A percentile compares a stretch with the other conserved stretches of the same genome.
phyloP scores from a whole-genome alignment of 2,329 filamentous ascomycete genomes.

The Nigrospora oryzae region DNA sequence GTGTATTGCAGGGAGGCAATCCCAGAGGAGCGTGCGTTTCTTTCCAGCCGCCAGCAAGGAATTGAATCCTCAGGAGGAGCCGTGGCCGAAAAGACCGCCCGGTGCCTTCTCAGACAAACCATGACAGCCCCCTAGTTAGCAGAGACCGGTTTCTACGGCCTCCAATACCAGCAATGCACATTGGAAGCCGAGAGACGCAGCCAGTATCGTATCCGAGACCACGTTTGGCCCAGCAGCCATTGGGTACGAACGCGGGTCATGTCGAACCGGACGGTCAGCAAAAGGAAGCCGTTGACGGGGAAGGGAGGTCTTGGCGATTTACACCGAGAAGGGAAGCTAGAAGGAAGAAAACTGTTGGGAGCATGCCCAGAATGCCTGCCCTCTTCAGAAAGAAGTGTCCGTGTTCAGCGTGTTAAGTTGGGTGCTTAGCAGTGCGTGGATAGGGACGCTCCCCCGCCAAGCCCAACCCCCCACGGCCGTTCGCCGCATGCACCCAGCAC shows the following conservation, averaged over 20 bases:
- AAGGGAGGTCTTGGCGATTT: conserved; percentile 29
- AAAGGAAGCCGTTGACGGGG: conserved; percentile 30
- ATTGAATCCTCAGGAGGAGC: neutral
- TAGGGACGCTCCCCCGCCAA: neutral
- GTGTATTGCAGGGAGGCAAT: neutral
- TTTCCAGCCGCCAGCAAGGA: neutral
- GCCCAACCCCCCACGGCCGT: neutral
- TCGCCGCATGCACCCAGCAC: too few relatives aligned
- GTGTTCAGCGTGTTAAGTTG: neutral
- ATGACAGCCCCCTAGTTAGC: neutral
- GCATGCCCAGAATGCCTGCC: neutral
- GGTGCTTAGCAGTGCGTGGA: neutral
- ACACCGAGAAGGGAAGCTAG: neutral
- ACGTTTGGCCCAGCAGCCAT: conserved; percentile 21
- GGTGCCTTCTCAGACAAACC: neutral
- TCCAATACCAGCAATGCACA: neutral
- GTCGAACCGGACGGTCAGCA: conserved; percentile 34
- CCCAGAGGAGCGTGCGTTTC: neutral
- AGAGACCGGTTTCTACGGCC: neutral
- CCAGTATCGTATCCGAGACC: neutral
- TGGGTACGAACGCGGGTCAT: conserved; percentile 31
- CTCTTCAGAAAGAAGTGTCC: neutral
- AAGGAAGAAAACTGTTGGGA: neutral
- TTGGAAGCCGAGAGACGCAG: neutral
- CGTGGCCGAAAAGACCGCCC: neutral